A percentile compares a stretch with the other conserved stretches of the same genome.
Evolutionary conservation across 73 alveolate genomes (phyloP).

Genomic region (Blepharisma japonicum): DNA sequence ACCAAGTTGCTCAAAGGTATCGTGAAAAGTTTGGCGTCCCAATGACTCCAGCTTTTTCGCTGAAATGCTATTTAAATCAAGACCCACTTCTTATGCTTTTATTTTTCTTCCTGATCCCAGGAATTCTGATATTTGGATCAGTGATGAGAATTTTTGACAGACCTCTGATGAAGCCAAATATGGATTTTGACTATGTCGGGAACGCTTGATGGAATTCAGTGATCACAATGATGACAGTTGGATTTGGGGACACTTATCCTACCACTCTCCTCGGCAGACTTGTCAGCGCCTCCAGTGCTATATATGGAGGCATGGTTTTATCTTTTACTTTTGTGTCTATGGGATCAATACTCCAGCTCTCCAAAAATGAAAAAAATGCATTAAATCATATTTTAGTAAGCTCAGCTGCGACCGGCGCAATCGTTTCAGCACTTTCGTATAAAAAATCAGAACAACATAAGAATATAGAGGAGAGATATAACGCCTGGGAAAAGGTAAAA

Average conservation of each 20-base stretch:
- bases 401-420: background rate
- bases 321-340: conserved; percentile 8
- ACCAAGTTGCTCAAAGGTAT: conserved; percentile 11
- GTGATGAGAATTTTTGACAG: conserved; percentile 20
- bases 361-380: background rate
- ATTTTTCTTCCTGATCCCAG: conserved; percentile 24
- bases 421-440: background rate
- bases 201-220: conserved; percentile 38
- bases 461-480: no score
- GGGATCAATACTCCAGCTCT: background rate
- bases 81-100: background rate
- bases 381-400: background rate
- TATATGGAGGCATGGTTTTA: background rate
- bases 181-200: conserved; percentile 6
- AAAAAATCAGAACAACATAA: no score
- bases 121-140: background rate
- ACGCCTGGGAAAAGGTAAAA: no score
- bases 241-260: conserved; percentile 24
- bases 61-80: background rate
- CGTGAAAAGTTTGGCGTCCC: conserved; percentile 6
- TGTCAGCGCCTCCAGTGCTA: conserved; percentile 11
- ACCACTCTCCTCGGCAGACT: background rate
- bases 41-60: background rate
- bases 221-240: conserved; percentile 12
- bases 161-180: background rate